Evolutionary conservation across 1,284 basidiomycete genomes (phyloP), one percentile per base, ranked within the genome.

Genomic region (Leccinum holopus): DNA sequence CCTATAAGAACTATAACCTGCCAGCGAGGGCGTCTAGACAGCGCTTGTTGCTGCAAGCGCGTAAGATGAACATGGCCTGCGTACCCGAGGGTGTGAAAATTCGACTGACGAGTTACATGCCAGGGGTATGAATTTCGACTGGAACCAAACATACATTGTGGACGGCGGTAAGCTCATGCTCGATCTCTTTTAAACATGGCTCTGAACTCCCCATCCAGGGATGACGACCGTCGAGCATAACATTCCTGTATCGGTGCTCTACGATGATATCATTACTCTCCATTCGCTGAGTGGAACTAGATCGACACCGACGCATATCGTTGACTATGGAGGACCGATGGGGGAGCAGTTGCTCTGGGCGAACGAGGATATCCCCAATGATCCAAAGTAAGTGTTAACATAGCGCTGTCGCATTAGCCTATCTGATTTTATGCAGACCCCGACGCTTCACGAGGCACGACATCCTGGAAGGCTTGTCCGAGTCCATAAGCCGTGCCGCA

Each of bases 181-280:
- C 5, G 30, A 55, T 18, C 5, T 25, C 9, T 25, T 28, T 25
- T 12, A n/a, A 30, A 25, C 14, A 44, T 37, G 7, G 32, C 47
- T 57, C 53, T 72, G 59, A 73, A 37, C 4, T 57, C 11, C 25
- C 3, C 28, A 47, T 33, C 7, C 58, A 90, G 88, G 88, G 14
- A 91, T 91, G 88, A 90, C 88, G 1, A 90, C 88, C 0, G 75
- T 90, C n/a, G 89, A 91, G 69, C 88, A 91, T 66, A 77, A 86
- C 8, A 69, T 91, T 21, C 89, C 89, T 4, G 77, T 89, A 5
- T 82, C 88, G 1, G 75, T 76, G 16, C 77, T 91, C 7, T 90
- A 87, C 67, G 87, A 90, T n/a, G 88, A 91, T 65, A 77, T 90
- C 57, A 68, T 85, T 21, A 85, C 77, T 0, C 74, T 91, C 5